Evolutionary conservation across 768 basidiomycete genomes (phyloP).

Genomic region (Cystoderma amianthinum): DNA sequence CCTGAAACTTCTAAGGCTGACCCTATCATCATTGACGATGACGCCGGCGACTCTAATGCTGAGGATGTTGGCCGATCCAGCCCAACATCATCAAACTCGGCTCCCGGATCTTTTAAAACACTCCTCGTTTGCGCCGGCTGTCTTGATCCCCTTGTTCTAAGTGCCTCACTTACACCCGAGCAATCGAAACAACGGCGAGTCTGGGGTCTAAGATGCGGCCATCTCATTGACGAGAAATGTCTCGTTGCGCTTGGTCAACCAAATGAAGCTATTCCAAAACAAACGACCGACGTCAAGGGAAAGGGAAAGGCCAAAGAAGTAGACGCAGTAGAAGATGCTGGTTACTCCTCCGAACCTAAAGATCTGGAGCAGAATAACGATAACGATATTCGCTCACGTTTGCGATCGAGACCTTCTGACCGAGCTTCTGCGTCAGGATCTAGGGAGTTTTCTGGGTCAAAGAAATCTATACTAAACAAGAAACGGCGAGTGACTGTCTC

Average conservation of each 20-base stretch:
- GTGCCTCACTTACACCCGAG: conserved; percentile 35
- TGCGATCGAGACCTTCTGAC: conserved; percentile 34
- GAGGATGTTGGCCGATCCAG: conserved; percentile 5
- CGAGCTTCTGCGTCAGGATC: conserved; percentile 6
- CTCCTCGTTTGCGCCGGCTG: conserved; percentile 66
- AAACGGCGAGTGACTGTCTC: conserved; percentile 22
- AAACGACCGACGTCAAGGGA: neutral
- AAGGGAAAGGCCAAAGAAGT: conserved; percentile 45
- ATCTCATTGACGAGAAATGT: conserved; percentile 76
- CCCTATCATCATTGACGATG: conserved; percentile 46
- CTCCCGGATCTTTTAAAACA: conserved; percentile 20
- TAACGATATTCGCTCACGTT: conserved; percentile 48
- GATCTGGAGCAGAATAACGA: conserved; percentile 6
- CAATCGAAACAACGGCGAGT: conserved; percentile 42
- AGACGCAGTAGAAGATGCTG: conserved; percentile 12
- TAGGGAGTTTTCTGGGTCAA: conserved; percentile 13
- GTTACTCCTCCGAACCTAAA: neutral
- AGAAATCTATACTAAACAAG: conserved; percentile 8
- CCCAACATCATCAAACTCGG: conserved; percentile 1
- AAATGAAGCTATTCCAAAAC: conserved; percentile 2
- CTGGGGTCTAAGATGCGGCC: conserved; percentile 74
- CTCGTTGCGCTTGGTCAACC: conserved; percentile 51
- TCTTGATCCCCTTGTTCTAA: conserved; percentile 53
- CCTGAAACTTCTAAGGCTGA: conserved; percentile 23
- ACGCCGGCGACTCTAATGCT: conserved; percentile 15